Percentiles rank a stretch among this genome's conserved stretches.
These are phyloP conservation scores for Zymoseptoria pseudotritici DNA, from an alignment of 2,329 filamentous ascomycete genomes.

Conservation along the genomic window DNA sequence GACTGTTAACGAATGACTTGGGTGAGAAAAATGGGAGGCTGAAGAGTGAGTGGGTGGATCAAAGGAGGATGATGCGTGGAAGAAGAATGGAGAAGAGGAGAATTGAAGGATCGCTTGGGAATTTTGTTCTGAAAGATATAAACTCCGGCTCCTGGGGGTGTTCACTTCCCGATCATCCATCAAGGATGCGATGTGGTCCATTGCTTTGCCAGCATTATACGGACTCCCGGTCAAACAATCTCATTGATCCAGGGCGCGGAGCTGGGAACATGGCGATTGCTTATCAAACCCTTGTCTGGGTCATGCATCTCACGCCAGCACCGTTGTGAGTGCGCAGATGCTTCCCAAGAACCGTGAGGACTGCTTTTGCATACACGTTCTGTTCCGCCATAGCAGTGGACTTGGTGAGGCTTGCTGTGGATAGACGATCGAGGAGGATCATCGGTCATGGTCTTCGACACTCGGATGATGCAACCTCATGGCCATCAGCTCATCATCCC, in stretches of 20 bases:
- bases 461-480: background rate
- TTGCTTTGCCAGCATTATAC: background rate
- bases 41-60: background rate
- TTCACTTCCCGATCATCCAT: background rate
- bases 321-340: too few species aligned
- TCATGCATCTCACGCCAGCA: too few species aligned
- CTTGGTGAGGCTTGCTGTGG: background rate
- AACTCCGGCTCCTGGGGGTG: background rate
- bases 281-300: background rate
- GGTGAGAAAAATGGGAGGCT: background rate
- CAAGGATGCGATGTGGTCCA: background rate
- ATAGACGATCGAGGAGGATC: background rate
- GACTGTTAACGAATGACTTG: background rate
- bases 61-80: background rate
- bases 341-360: background rate
- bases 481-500: background rate
- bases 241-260: background rate
- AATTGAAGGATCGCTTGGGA: background rate
- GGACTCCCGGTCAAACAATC: background rate
- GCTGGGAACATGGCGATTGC: background rate
- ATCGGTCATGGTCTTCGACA: background rate
- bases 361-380: background rate
- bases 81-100: background rate
- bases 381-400: background rate
- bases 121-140: background rate